Base-by-base conservation (phyloP, 2,329 filamentous ascomycete genomes). In the Trichoderma asperellum region DNA sequence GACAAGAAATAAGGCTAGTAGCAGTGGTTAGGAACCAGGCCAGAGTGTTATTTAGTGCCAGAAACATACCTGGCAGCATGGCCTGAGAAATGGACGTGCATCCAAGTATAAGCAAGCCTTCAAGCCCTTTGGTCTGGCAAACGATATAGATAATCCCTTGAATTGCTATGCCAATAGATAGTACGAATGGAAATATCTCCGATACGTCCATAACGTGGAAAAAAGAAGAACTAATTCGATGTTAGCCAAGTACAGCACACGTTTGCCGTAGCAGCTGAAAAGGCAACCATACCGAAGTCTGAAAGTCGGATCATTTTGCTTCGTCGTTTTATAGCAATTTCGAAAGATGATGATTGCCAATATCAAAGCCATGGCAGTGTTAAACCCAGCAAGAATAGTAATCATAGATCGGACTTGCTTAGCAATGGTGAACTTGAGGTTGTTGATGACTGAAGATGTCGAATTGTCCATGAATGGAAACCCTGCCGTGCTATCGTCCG, bases 1-100 rank as follows among this genome's bases (percentile, higher is more conserved):
- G 10, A 88, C 85, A 64, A 92, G 83, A 74, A 92, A 91, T 43
- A 91, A 83, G 8, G 87, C 90, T 91, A 68, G 14, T 27, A 43
- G 2, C 11, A 4, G 18, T 40, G 74, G 81, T 79, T 16, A 58
- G 18, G 10, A n/a, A 24, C 29, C 21, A 21, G 11, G 32, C 12
- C 5, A 27, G 16, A 21, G 18, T 2, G 16, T 5, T 47, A 8
- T 14, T 5, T 32, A 21, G 14, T 11, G 11, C 16, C n/a, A 27
- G 5, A 10, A 11, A 74, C 81, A 68, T 81, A 89, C 88, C 86
- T 75, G 87, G 87, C 73, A 89, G 83, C 84, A 89, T 85, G 40
- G 87, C 79, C 73, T 88, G 85, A 6, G 87, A 86, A 47, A 87
- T 81, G 21, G 81, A 73, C 14, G 83, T 81, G 75, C 88, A 91